Evolutionary conservation across 331 rosid species (phyloP).

Genomic region (Prunus yedoensis): DNA sequence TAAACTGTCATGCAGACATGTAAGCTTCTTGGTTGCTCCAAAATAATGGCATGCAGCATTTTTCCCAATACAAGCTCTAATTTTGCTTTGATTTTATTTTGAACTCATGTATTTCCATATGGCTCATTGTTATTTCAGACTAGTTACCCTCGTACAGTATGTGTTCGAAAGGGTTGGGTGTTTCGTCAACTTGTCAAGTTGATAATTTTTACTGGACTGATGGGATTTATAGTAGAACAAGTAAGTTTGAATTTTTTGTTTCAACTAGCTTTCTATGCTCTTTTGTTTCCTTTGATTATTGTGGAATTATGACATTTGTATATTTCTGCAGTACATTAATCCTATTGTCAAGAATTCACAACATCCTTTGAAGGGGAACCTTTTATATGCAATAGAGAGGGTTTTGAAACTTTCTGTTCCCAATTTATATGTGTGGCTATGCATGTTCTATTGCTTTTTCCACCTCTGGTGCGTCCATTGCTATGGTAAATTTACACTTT

Average conservation of each 20-base stretch:
- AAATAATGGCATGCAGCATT: neutral
- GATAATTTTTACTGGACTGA: conserved; percentile 87
- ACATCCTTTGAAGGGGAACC: conserved; percentile 92
- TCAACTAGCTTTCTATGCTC: neutral
- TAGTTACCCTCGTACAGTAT: conserved; percentile 82
- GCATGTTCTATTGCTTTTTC: conserved; percentile 98
- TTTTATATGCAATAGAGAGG: conserved; percentile 86
- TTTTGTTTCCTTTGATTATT: neutral
- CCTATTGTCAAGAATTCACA: conserved; percentile 92
- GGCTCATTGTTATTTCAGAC: conserved; percentile 48
- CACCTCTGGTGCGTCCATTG: conserved; percentile 77
- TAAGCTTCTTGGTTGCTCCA: neutral
- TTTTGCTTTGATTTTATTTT: neutral
- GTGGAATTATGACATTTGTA: conserved; percentile 27
- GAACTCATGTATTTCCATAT: neutral
- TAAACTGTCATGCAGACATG: neutral
- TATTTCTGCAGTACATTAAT: conserved; percentile 81
- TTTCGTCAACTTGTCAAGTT: conserved; percentile 78
- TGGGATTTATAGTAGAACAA: conserved; percentile 96
- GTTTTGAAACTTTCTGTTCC: conserved; percentile 96
- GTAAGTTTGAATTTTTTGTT: conserved; percentile 45
- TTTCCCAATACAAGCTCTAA: neutral
- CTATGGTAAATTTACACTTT: neutral
- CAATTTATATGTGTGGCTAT: conserved; percentile 94
- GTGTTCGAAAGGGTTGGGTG: conserved; percentile 91